These are phyloP conservation scores for Nannochloropsis gaditana DNA, from an alignment of 108 stramenopile species.

Conservation along the genomic window DNA sequence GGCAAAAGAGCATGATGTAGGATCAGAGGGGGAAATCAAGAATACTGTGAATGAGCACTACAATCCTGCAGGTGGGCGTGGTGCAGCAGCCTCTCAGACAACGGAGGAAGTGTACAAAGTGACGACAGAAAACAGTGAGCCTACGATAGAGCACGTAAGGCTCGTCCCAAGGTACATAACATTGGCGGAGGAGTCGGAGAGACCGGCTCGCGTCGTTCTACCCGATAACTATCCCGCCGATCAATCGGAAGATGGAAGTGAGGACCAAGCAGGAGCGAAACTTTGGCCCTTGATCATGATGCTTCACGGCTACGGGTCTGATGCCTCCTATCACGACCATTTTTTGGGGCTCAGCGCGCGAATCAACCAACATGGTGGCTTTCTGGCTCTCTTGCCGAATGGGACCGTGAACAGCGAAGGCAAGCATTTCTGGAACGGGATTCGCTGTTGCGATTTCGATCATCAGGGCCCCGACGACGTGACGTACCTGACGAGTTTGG, in stretches of 20 bases:
- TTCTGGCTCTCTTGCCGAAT: not conserved
- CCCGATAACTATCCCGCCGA: not conserved
- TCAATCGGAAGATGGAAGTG: not conserved
- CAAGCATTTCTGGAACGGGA: not conserved
- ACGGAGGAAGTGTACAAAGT: no score
- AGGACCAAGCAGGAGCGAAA: not conserved
- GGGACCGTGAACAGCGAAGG: not conserved
- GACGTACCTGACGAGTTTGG: not conserved
- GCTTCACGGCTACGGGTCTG: not conserved
- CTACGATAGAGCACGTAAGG: no score
- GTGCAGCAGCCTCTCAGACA: no score
- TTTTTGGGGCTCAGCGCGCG: constrained; percentile 1
- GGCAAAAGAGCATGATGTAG: no score
- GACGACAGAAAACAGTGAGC: no score
- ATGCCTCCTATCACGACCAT: constrained; percentile 16
- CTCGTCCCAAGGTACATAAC: no score
- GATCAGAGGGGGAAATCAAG: no score
- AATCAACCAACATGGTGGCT: not conserved
- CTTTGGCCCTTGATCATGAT: constrained; percentile 7
- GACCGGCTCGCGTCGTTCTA: not conserved
- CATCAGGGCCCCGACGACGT: constrained; percentile 8
- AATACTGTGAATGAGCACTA: no score
- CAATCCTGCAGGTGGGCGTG: no score
- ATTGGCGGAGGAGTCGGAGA: not conserved
- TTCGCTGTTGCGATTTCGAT: constrained; percentile 2